phyloP scores from a whole-genome alignment of 73 alveolate genomes.

The Paramecium biaurelia region DNA sequence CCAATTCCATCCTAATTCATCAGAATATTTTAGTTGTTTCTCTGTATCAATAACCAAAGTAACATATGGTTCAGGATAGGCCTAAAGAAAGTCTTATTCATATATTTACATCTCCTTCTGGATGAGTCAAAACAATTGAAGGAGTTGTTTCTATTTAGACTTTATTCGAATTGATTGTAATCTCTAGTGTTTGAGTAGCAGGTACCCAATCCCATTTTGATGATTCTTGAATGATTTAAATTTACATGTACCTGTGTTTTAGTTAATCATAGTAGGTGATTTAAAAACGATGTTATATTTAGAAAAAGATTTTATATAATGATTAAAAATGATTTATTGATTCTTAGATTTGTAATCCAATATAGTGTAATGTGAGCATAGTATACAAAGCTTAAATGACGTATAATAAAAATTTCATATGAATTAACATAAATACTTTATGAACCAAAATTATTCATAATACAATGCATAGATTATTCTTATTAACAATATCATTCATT shows the following conservation, averaged over 20 bases:
- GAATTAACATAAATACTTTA: neutral
- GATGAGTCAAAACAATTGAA: conserved; percentile 45
- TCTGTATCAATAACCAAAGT: conserved; percentile 71
- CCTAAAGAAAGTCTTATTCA: neutral
- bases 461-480: neutral
- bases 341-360: neutral
- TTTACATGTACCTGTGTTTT: neutral
- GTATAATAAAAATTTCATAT: neutral
- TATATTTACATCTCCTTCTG: conserved; percentile 42
- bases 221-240: neutral
- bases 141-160: conserved; percentile 8
- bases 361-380: neutral
- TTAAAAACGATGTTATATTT: conserved; percentile 1
- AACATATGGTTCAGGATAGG: conserved; percentile 67
- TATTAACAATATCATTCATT: neutral
- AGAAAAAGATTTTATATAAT: neutral
- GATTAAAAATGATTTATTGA: conserved; percentile 13
- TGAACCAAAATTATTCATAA: neutral
- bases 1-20: conserved; percentile 74
- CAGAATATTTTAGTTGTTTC: conserved; percentile 65
- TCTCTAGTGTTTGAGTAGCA: neutral
- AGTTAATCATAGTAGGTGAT: neutral
- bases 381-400: conserved; percentile 27
- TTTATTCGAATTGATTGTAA: neutral
- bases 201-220: conserved; percentile 53